phyloP scores from a whole-genome alignment of 768 basidiomycete genomes.

The Collybia sordida region DNA sequence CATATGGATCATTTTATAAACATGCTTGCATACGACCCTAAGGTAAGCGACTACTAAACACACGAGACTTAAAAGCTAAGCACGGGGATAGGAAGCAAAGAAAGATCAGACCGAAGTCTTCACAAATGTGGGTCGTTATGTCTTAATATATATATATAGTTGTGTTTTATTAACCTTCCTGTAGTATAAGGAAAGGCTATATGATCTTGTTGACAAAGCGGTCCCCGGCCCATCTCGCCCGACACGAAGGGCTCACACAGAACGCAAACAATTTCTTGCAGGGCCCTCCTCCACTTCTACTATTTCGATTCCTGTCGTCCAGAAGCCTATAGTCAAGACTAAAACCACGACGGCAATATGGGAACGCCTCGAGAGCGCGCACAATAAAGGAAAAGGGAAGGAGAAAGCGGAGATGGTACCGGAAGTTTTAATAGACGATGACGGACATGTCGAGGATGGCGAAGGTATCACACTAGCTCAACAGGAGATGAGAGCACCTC shows the following conservation, averaged over 20 bases:
- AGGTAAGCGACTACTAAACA: slow-evolving; percentile 38
- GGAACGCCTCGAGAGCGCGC: slow-evolving; percentile 23
- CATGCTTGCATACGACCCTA: slow-evolving; percentile 76
- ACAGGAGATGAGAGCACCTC: background rate
- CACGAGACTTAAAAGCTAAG: background rate
- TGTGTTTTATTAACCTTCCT: slow-evolving; percentile 7
- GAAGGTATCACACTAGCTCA: background rate
- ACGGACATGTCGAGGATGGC: too few species aligned
- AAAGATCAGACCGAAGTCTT: slow-evolving; percentile 71
- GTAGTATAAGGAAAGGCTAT: slow-evolving; percentile 56
- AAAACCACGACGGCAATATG: slow-evolving; percentile 26
- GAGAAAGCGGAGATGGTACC: slow-evolving; percentile 6
- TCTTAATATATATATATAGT: slow-evolving; percentile 2
- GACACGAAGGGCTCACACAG: slow-evolving; percentile 60
- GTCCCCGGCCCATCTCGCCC: slow-evolving; percentile 49
- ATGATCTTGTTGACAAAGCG: slow-evolving; percentile 58
- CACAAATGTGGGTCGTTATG: slow-evolving; percentile 52
- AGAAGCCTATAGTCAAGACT: slow-evolving; percentile 24
- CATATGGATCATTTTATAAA: slow-evolving; percentile 83
- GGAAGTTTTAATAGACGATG: background rate
- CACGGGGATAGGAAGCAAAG: slow-evolving; percentile 59
- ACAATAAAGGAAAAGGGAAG: slow-evolving; percentile 11
- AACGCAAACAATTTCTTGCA: slow-evolving; percentile 46
- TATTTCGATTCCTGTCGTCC: slow-evolving; percentile 14
- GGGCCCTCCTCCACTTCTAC: slow-evolving; percentile 23